Percentiles rank a stretch among this genome's conserved stretches.
Evolutionary conservation across 441 rosid species (phyloP).

Genomic region (Gossypium lobatum): DNA sequence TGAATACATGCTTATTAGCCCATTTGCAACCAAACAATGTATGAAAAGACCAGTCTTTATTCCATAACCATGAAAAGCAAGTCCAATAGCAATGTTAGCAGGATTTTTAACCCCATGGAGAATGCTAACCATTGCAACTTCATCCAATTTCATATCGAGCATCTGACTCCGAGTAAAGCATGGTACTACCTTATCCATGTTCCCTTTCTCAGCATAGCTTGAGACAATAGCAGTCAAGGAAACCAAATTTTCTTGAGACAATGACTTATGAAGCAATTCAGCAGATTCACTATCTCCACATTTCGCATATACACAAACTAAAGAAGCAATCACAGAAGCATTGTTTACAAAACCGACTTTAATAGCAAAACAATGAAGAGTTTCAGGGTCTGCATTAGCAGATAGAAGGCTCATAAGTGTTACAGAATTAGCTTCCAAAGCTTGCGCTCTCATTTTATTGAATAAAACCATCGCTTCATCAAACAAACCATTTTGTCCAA

Average conservation of each 20-base stretch:
- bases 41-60: conserved; percentile 50
- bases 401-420: conserved; percentile 57
- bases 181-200: conserved; percentile 31
- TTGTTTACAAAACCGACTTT: conserved; percentile 47
- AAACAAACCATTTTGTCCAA: conserved; percentile 47
- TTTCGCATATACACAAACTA: conserved; percentile 56
- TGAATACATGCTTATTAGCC: conserved; percentile 71
- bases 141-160: conserved; percentile 55
- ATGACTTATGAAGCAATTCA: conserved; percentile 37
- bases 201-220: conserved; percentile 58
- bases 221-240: conserved; percentile 61
- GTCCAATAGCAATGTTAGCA: conserved; percentile 34
- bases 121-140: conserved; percentile 61
- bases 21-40: conserved; percentile 48
- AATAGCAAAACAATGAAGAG: conserved; percentile 45
- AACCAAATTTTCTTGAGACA: conserved; percentile 42
- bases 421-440: conserved; percentile 41
- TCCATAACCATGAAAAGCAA: conserved; percentile 54
- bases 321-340: conserved; percentile 46
- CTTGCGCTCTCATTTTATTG: conserved; percentile 40
- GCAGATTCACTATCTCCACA: conserved; percentile 43
- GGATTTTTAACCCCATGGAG: conserved; percentile 52
- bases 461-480: conserved; percentile 46
- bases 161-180: conserved; percentile 42
- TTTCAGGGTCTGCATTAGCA: conserved; percentile 39